A percentile compares a stretch with the other conserved stretches of the same genome.
phyloP scores from a whole-genome alignment of 352 stramenopile genomes.

The Pythium coloratum region DNA sequence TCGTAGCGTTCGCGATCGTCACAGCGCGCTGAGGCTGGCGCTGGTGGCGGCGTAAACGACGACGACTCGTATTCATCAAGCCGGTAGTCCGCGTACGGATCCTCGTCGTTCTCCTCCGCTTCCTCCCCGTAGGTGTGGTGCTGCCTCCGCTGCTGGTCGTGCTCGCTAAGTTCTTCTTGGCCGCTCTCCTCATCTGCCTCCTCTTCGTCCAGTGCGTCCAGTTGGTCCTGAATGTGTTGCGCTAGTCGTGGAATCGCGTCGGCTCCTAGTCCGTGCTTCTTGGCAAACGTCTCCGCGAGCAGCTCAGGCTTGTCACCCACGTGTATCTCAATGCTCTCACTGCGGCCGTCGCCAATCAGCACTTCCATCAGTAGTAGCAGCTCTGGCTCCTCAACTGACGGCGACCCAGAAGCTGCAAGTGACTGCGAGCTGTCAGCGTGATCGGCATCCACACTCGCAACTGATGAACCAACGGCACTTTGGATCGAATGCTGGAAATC shows the following conservation, averaged over 20 bases:
- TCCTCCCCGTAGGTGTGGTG: not conserved
- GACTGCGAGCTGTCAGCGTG: not conserved
- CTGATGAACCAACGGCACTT: not conserved
- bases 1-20: not conserved
- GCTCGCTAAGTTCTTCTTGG: not conserved
- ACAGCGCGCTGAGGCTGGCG: not conserved
- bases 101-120: not conserved
- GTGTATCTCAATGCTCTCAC: conserved; percentile 71
- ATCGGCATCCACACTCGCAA: not conserved
- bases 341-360: conserved; percentile 64
- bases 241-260: conserved; percentile 57
- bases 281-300: conserved; percentile 53
- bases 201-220: conserved; percentile 42
- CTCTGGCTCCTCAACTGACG: conserved; percentile 26
- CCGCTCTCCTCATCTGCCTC: conserved; percentile 14
- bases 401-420: not conserved
- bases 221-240: conserved; percentile 59
- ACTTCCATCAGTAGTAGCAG: conserved; percentile 79
- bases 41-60: not conserved
- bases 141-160: not conserved
- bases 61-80: not conserved
- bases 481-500: conserved; percentile 26
- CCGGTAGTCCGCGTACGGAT: conserved; percentile 1
- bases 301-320: conserved; percentile 45
- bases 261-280: conserved; percentile 42